phyloP scores from a whole-genome alignment of 2,329 filamentous ascomycete genomes.

The Trichoderma sp. region DNA sequence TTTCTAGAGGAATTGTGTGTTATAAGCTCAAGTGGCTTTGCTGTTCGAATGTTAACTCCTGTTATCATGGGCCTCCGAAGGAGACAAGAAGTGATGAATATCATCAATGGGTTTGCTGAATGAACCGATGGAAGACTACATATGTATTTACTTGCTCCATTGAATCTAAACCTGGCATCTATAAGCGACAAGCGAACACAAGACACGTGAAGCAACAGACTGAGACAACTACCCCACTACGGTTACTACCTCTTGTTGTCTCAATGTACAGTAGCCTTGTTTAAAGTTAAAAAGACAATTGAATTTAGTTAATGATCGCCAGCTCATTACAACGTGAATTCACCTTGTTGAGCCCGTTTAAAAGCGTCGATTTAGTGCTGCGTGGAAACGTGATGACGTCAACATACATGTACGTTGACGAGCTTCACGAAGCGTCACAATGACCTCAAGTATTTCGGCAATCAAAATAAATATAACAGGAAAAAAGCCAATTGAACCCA shows the following conservation, averaged over 20 bases:
- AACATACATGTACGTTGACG: neutral
- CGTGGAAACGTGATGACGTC: conserved; percentile 10
- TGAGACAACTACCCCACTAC: neutral
- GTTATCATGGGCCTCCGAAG: neutral
- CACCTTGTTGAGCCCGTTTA: neutral
- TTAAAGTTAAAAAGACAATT: neutral
- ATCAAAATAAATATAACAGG: neutral
- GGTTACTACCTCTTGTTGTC: neutral
- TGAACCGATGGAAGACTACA: neutral
- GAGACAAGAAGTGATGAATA: neutral
- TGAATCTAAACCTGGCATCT: neutral
- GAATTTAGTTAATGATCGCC: neutral
- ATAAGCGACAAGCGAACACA: neutral
- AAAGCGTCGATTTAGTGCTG: neutral
- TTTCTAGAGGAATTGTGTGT: neutral
- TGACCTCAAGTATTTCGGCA: conserved; percentile 16
- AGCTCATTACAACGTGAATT: neutral
- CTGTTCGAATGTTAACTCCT: neutral
- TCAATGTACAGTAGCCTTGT: neutral
- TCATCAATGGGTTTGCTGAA: neutral
- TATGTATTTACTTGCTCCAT: neutral
- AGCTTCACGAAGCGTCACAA: conserved; percentile 12
- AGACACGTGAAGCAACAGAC: neutral
- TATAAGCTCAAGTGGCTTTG: neutral
- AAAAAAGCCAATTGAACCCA: neutral